Evolutionary conservation across 2,329 filamentous ascomycete genomes (phyloP), one percentile per base, ranked within the genome.

Genomic region (Cercospora nicotianae): DNA sequence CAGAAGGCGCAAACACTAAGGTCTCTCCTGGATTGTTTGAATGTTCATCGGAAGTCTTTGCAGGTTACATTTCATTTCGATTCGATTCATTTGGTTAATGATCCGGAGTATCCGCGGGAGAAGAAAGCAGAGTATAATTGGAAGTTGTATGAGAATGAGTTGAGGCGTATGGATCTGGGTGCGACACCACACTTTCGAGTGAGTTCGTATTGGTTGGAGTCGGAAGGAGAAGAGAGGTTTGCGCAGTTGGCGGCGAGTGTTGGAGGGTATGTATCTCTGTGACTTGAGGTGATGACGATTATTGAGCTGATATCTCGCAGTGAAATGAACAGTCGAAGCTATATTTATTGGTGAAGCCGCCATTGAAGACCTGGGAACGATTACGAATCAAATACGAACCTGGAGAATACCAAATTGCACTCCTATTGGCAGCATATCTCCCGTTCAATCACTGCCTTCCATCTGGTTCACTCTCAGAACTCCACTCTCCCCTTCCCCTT

Each of bases 81-180:
- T 53, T 68, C 66, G 1, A 68, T 68, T 16, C 66, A 63, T 39
- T 31, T 68, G 8, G 64, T 70, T 5, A 62, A 68, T 30, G 68
- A 68, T 42, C 60, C 63, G 5, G 20, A 60, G 13, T 66, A 60
- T 59, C 69, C 66, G 20, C n/a, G 45, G 3, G 45, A 6, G 13
- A 45, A 59, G 12, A 59, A 60, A n/a, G 48, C 55, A 5, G 60
- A 67, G 13, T 65, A 64, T 58, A 60, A 45, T 12, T 70, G 66
- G 66, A 55, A 66, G n/a, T 30, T 55, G 13, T 70, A 64, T 45
- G 39, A 63, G 6, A 18, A 20, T 26, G 66, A 68, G 55, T 64
- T 70, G 13, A 30, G 30, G 7, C 1, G 42, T 5, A 18, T 66
- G 18, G 9, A 61, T 18, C 26, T 70, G 30, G 68, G 68, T 7